These are phyloP conservation scores for Cystobasidium onofrii DNA, from an alignment of 768 basidiomycete species.

Conservation along the genomic window DNA sequence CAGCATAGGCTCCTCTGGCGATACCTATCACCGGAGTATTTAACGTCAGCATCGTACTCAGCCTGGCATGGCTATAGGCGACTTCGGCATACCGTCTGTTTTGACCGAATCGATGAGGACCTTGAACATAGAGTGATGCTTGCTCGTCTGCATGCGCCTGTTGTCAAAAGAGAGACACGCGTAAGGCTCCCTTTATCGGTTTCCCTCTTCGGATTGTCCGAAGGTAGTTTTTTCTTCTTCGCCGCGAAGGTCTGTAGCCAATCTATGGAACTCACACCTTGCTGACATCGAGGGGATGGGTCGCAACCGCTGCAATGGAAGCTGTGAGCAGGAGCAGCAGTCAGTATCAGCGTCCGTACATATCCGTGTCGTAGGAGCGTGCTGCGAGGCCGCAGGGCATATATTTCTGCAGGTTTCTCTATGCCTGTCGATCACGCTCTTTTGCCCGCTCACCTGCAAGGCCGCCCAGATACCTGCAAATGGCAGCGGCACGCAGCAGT, in stretches of 20 bases:
- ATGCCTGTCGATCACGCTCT: conserved; percentile 6
- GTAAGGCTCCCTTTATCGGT: no score
- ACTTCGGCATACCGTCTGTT: conserved; percentile 34
- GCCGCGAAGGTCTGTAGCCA: no score
- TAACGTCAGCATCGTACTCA: no score
- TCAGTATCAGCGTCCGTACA: no score
- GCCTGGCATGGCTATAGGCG: no score
- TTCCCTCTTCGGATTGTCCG: no score
- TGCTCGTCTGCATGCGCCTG: conserved; percentile 39
- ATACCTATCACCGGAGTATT: conserved; percentile 37
- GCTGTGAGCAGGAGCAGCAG: not conserved
- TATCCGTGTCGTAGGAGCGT: no score
- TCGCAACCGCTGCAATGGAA: not conserved
- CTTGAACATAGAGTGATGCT: conserved; percentile 35
- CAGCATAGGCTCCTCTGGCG: conserved; percentile 39
- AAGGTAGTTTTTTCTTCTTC: no score
- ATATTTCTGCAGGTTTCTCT: not conserved
- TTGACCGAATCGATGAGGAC: conserved; percentile 34
- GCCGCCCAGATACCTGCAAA: conserved; percentile 19
- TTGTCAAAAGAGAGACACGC: no score
- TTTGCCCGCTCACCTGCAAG: conserved; percentile 11
- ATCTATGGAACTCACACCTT: not conserved
- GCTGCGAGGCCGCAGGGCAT: no score
- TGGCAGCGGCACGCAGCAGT: not conserved
- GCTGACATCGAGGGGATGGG: conserved; percentile 4